Evolutionary conservation across 495 filamentous ascomycete genomes (phyloP).

Genomic region (Parathielavia appendiculata): DNA sequence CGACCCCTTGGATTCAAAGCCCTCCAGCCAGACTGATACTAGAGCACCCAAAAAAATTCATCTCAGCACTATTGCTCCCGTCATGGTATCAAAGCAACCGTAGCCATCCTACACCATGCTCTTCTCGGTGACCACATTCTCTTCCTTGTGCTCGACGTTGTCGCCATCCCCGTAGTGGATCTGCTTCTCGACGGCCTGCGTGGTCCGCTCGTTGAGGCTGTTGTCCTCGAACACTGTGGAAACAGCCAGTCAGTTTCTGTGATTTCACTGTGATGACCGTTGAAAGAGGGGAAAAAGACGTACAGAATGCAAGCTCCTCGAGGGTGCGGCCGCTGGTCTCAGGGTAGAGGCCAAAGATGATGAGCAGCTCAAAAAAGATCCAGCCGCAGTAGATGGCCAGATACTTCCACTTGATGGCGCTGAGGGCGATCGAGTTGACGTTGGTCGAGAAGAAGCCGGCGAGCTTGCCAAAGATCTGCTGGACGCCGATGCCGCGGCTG

Average conservation of each 20-base stretch:
- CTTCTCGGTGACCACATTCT: too few relatives aligned
- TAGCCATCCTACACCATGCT: too few relatives aligned
- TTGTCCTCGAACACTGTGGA: constrained; percentile 43
- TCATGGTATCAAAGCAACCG: too few relatives aligned
- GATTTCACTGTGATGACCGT: neutral
- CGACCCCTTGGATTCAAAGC: too few relatives aligned
- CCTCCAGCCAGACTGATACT: too few relatives aligned
- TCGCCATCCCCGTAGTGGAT: neutral
- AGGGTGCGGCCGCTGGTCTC: constrained; percentile 55
- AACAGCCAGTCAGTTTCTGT: constrained; percentile 25
- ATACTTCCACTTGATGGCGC: constrained; percentile 53
- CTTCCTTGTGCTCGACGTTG: neutral
- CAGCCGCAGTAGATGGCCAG: constrained; percentile 55
- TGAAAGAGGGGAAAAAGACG: neutral
- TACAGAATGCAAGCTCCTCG: constrained; percentile 48
- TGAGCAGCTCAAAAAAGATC: constrained; percentile 48
- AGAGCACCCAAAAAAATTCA: too few relatives aligned
- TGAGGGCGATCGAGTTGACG: constrained; percentile 57
- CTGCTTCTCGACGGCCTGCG: constrained; percentile 37
- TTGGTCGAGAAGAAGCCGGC: constrained; percentile 55
- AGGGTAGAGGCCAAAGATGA: constrained; percentile 56
- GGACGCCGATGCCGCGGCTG: constrained; percentile 53
- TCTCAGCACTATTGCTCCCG: too few relatives aligned
- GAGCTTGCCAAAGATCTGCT: constrained; percentile 54
- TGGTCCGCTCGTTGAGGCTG: constrained; percentile 35